Evolutionary conservation across 1,284 basidiomycete species (phyloP).

Genomic region (Peniophora sp.): DNA sequence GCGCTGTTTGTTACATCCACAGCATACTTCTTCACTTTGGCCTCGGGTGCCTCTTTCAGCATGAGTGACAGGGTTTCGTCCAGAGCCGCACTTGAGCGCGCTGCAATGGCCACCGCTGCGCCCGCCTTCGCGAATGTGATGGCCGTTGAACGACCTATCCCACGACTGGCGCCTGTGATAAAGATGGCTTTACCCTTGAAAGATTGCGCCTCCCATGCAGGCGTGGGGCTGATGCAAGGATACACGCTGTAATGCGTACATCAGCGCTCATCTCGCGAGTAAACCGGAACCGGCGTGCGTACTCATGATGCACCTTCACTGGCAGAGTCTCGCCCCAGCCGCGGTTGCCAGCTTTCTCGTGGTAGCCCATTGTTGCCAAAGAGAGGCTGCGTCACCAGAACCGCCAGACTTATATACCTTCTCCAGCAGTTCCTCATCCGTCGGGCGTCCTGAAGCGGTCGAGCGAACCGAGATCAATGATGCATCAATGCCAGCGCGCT

Average conservation of each 20-base stretch:
- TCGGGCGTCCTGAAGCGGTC: too few species aligned
- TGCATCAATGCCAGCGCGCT: too few species aligned
- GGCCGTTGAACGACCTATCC: conserved; percentile 11
- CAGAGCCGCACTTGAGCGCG: conserved; percentile 1
- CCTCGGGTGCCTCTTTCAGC: background rate
- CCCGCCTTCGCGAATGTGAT: conserved; percentile 6
- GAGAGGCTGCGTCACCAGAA: too few species aligned
- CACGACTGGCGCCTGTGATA: conserved; percentile 16
- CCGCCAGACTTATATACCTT: too few species aligned
- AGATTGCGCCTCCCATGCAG: background rate
- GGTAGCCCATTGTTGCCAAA: too few species aligned
- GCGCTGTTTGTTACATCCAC: conserved; percentile 1
- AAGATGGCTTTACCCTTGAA: conserved; percentile 12
- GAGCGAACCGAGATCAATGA: too few species aligned
- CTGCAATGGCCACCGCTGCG: conserved; percentile 5
- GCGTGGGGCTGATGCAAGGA: background rate
- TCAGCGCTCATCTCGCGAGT: too few species aligned
- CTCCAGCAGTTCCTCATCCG: too few species aligned
- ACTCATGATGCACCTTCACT: background rate
- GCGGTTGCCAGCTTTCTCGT: too few species aligned
- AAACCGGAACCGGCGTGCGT: too few species aligned
- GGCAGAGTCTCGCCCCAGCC: background rate
- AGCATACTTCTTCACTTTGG: background rate
- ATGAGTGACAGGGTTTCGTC: conserved; percentile 4
- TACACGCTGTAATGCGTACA: background rate